Evolutionary conservation across 176 grass and related monocot species (phyloP), one percentile per base, ranked within the genome.

Genomic region (Alloteropsis semialata): DNA sequence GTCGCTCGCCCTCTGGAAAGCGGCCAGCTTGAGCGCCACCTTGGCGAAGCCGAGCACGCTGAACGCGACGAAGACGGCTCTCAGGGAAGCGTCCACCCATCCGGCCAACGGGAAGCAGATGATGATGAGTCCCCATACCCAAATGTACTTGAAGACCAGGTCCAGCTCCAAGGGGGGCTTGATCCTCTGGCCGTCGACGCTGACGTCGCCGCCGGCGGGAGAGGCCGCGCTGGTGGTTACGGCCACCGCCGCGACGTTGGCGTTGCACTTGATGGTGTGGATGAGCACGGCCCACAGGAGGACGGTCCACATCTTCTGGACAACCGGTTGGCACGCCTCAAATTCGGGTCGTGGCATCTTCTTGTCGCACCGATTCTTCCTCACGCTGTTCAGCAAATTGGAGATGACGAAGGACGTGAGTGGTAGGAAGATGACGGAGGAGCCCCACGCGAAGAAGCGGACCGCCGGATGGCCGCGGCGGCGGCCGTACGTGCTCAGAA

Each of bases 221-320:
- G 16, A 11, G 15, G 49, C 48, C 0, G 59, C 3, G 0, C 49
- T 16, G 0, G 50, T 0, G 22, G 46, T 3, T 0, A 30, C 49
- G 0, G 49, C 62, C 1, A 28, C 27, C 13, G 84, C 58, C 2
- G 85, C 69, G 1, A n/a, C 2, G 37, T 75, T 70, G 5, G 77
- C 37, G 28, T 75, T 81, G 29, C 70, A 38, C 85, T 38, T 87
- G 70, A 81, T 75, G 85, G 45, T 0, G 21, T 66, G 0, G 22
- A 81, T 75, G 69, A 81, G 61, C 0, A n/a, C 60, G 0, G 19
- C 5, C 85, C 77, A 87, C 16, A 81, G 77, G 70, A 87, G 85
- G 27, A 87, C 15, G 0, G 38, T 75, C 70, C 77, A 81, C 85
- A 81, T 87, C 16, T 2, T n/a, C 69, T 10, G 45, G 13, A 65